Base-by-base conservation (phyloP, 2,329 filamentous ascomycete genomes). In the Erysiphe pulchra region DNA sequence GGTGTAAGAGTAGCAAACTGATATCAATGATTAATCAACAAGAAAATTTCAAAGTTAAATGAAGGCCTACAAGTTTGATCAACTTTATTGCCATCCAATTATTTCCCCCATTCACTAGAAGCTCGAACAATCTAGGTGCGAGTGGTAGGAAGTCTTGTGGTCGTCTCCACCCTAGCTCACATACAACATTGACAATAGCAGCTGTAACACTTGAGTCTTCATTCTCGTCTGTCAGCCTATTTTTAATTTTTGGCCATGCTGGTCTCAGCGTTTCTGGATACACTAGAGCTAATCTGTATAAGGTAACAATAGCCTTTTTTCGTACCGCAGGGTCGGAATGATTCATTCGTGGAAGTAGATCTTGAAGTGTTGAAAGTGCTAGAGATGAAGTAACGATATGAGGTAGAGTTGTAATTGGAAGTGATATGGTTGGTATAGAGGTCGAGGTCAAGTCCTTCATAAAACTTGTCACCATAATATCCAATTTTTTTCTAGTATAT, bases 21-120 rank as follows among this genome's bases (percentile, higher is more conserved):
- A 1, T 60, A 2, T n/a, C 12, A n/a, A 34, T 13, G n/a, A n/a
- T 34, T 34, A 34, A 34, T 14, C 33, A 3, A 13, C n/a, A 34
- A 34, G n/a, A 14, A 11, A 34, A 14, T 34, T 56, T 1, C 31
- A 24, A 59, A 30, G 59, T 31, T 4, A 62, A 48, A 45, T 18
- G 16, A 16, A 10, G 18, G 13, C 30, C 34, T 60, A 87, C 83
- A 50, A 98, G 70, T 63, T 98, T 98, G 60, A 98, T 95, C 50
- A 98, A 74, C 60, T 98, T 98, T 59, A 98, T 98, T 48, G 86
- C 86, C 87, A 98, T 95, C 90, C 90, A 98, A 61, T 98, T 98
- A 62, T 98, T 95, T 34, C 80, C 80, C 47, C 85, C 79, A 49
- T 92, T 80, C 12, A 94, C 86, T 24, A 98, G 66, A 16, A 98